phyloP scores from a whole-genome alignment of 352 stramenopile genomes.

The Pythium utonaiense region DNA sequence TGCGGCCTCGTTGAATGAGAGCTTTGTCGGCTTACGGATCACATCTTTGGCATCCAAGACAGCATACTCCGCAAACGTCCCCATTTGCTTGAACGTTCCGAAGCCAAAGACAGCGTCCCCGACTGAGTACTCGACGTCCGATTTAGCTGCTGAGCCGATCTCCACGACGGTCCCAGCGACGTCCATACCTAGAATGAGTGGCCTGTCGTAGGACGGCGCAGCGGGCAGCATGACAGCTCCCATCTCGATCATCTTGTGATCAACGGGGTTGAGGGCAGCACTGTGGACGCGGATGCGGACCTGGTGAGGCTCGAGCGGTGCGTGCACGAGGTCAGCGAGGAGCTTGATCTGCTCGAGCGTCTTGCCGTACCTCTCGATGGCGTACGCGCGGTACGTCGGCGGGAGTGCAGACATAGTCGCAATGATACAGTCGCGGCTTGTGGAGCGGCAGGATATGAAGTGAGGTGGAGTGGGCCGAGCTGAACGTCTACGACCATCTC shows the following conservation, averaged over 20 bases:
- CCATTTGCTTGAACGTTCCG: conserved; percentile 5
- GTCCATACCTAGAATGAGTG: conserved; percentile 34
- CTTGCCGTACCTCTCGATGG: no score
- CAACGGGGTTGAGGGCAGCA: conserved; percentile 30
- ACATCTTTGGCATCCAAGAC: conserved; percentile 25
- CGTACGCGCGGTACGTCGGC: no score
- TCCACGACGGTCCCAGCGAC: conserved; percentile 31
- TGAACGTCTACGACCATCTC: no score
- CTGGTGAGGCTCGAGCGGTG: conserved; percentile 22
- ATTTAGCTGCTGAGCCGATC: conserved; percentile 18
- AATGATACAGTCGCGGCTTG: no score
- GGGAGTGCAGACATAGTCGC: no score
- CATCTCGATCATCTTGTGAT: conserved; percentile 19
- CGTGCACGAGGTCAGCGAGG: no score
- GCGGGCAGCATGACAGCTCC: conserved; percentile 4
- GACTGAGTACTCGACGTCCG: conserved; percentile 25
- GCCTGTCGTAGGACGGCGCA: conserved; percentile 17
- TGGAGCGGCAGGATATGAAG: no score
- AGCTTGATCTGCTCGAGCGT: no score
- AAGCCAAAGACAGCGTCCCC: conserved; percentile 11
- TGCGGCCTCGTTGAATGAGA: conserved; percentile 37
- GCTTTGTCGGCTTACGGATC: conserved; percentile 34
- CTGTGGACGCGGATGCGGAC: conserved; percentile 38
- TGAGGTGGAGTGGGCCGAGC: no score
- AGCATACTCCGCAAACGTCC: conserved; percentile 39